Conservation (phyloP, 495 filamentous ascomycete species). For the Penicillium robsamsonii region DNA sequence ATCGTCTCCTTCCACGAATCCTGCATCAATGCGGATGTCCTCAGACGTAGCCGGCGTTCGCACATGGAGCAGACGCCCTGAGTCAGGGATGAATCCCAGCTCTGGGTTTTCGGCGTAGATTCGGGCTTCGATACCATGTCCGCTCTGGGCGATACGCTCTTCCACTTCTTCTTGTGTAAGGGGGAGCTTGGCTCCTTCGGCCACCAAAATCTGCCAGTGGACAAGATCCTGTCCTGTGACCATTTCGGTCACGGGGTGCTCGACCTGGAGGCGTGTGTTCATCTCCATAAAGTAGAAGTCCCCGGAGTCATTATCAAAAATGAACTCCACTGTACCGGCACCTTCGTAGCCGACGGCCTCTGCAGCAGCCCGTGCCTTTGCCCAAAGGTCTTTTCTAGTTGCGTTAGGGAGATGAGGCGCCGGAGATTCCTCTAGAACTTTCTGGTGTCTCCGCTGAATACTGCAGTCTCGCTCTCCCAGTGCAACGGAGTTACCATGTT, state of each 20-base stretch:
- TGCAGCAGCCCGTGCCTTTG: slow-evolving; percentile 85
- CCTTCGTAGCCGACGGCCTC: slow-evolving; percentile 92
- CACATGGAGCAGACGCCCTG: slow-evolving; percentile 82
- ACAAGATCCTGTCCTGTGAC: slow-evolving; percentile 94
- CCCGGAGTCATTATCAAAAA: slow-evolving; percentile 92
- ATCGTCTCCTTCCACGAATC: slow-evolving; percentile 86
- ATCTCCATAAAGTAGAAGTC: slow-evolving; percentile 99
- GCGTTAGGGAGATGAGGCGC: slow-evolving; percentile 79
- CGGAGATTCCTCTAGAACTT: slow-evolving; percentile 95
- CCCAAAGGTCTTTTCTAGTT: slow-evolving; percentile 86
- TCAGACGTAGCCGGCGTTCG: slow-evolving; percentile 65
- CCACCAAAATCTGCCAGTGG: slow-evolving; percentile 92
- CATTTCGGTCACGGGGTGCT: slow-evolving; percentile 97
- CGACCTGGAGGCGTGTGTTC: slow-evolving; percentile 96
- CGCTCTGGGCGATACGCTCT: slow-evolving; percentile 66
- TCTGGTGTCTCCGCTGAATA: slow-evolving; percentile 87
- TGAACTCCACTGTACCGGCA: slow-evolving; percentile 97
- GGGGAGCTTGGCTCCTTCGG: slow-evolving; percentile 82
- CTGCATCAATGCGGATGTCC: slow-evolving; percentile 85
- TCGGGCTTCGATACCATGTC: slow-evolving; percentile 88
- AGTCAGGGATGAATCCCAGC: slow-evolving; percentile 88
- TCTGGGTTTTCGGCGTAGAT: slow-evolving; percentile 97
- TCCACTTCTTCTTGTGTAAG: slow-evolving; percentile 82
- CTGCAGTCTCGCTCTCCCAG: slow-evolving; percentile 86
- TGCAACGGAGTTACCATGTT: slow-evolving; percentile 78